Evolutionary conservation across 2,329 filamentous ascomycete genomes (phyloP).

Genomic region (Trichoderma sp.): DNA sequence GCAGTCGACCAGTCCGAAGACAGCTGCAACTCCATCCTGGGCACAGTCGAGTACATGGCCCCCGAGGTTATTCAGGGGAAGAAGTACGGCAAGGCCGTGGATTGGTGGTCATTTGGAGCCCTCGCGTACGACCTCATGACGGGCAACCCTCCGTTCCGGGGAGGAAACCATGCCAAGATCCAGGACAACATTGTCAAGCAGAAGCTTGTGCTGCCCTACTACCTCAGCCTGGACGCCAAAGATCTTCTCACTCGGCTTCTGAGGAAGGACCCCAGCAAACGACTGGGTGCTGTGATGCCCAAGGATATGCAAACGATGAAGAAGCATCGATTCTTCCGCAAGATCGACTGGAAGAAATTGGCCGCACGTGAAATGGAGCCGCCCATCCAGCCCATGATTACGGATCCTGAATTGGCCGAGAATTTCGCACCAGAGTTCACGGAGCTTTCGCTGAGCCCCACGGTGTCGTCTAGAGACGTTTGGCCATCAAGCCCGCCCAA

Average conservation of each 20-base stretch:
- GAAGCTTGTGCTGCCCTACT: conserved; percentile 87
- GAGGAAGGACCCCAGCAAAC: conserved; percentile 88
- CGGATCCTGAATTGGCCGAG: conserved; percentile 92
- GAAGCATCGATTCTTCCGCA: conserved; percentile 93
- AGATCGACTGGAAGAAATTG: conserved; percentile 91
- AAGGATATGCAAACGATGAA: conserved; percentile 86
- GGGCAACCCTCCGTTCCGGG: conserved; percentile 86
- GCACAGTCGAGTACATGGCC: conserved; percentile 98
- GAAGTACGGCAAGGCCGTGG: conserved; percentile 90
- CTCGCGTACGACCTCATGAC: conserved; percentile 92
- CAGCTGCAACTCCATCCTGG: conserved; percentile 83
- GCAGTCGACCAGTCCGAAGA: conserved; percentile 67
- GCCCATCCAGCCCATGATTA: conserved; percentile 90
- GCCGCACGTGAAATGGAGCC: conserved; percentile 80
- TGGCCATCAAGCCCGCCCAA: conserved; percentile 47
- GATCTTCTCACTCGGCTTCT: conserved; percentile 88
- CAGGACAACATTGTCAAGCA: conserved; percentile 95
- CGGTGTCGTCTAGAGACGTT: conserved; percentile 52
- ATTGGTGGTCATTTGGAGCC: conserved; percentile 98
- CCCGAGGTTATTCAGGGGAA: conserved; percentile 88
- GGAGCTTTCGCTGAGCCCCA: conserved; percentile 76
- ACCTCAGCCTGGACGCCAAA: conserved; percentile 86
- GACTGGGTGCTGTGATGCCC: conserved; percentile 83
- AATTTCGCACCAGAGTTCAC: conserved; percentile 97
- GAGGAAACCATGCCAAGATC: conserved; percentile 89